Evolutionary conservation across 257 asterid species (phyloP), one percentile per base, ranked within the genome.

Genomic region (Craterostigma plantagineum): DNA sequence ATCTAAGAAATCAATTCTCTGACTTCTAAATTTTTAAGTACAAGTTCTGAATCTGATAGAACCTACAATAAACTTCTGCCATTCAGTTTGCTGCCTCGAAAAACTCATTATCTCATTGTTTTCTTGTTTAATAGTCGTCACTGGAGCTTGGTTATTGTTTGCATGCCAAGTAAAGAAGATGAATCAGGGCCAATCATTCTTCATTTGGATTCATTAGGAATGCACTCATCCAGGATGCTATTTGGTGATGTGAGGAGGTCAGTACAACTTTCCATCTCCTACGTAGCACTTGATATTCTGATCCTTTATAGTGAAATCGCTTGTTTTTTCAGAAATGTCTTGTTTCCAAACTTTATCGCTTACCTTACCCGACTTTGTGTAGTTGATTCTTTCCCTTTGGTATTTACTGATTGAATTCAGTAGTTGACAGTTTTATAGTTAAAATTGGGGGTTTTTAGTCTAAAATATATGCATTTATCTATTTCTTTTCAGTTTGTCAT

Each of bases 121-220:
- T 44, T 18, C 30, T 23, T 2, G 59, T 46, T 34, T 51, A 38
- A 52, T 74, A 90, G 99, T 48, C 63, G 11, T 18, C 99, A 90
- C 63, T 90, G 99, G 99, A 90, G 99, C 75, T 73, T 90, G 94
- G 71, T 69, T 57, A 80, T 83, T 56, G 76, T 90, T 48, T 79
- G 92, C 60, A 75, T 77, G 48, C 96, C 96, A 46, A 59, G 69
- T 27, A 77, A 75, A 64, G 85, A 80, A 58, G 87, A 70, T 53
- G 74, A 63, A 52, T 63, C 64, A 1, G 84, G 87, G 34, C 86
- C 76, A 30, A 49, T 69, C 42, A 40, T 83, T 36, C 92, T 83
- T 63, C 99, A 90, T 71, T 64, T 90, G 76, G 99, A 90, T 75
- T 90, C 99, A 42, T 59, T 90, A 33, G 69, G 79, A 61, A 46